Base-by-base conservation (phyloP, 2,329 filamentous ascomycete genomes). In the Trichoderma atroviride region DNA sequence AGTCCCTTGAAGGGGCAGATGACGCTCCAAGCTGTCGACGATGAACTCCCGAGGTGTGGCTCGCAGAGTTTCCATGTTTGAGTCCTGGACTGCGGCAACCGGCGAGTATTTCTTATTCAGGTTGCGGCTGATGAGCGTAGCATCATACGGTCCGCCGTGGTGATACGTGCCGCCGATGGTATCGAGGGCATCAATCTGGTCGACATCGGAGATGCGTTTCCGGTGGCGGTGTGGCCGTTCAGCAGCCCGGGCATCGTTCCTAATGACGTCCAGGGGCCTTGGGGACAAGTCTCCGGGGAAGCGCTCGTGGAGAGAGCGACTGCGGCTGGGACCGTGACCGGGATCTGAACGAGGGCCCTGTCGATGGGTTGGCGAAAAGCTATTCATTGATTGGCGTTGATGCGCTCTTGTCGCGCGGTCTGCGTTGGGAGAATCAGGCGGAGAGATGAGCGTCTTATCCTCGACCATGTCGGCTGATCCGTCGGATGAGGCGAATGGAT, bases 91-190 rank as follows among this genome's bases (percentile, higher is more conserved):
- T 2, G 94, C 95, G 33, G 91, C 93, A 9, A 97, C 81, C 0
- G 95, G 94, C 3, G 92, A 90, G 70, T 83, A 83, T 72, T 79
- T 80, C 74, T 83, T 84, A 74, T 88, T 84, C 4, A 81, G 84
- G 80, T 97, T 97, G 59, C 92, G 87, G 14, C 91, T 88, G 1
- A 91, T 83, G 64, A 93, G 84, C 2, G 92, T 91, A 11, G 94
- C 93, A 77, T 98, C 95, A 74, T 92, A 98, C 0, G 95, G 95
- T 0, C 95, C 94, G 72, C 91, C 92, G 75, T 98, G 95, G 79
- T 97, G 95, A 79, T 97, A 97, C 2, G 85, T 81, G 22, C 85
- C 85, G 62, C 87, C 86, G 52, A 85, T 79, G n/a, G 86, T 85
- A 77, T 97, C 95, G 1, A 98, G 87, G 5, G 84, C 83, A 78